Percentiles rank a stretch among this genome's conserved stretches.
Evolutionary conservation across 768 basidiomycete species (phyloP).

Genomic region (Coprinopsis sp.): DNA sequence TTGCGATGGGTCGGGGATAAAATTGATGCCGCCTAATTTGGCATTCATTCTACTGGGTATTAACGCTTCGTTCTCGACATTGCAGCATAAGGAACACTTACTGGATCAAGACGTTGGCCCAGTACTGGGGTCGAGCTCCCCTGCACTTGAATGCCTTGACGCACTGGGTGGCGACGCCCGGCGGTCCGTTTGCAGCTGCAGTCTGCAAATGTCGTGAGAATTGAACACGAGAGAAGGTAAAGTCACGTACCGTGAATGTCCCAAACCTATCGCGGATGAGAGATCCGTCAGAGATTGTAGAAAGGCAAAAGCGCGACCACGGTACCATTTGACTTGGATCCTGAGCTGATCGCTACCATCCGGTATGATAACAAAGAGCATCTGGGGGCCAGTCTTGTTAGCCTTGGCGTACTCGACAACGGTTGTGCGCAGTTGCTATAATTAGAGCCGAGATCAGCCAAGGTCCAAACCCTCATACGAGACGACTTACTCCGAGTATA

Average conservation of each 20-base stretch:
- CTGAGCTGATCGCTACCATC: slow-evolving; percentile 10
- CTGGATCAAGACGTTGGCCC: slow-evolving; percentile 77
- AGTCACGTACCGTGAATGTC: slow-evolving; percentile 35
- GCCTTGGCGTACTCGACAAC: no score
- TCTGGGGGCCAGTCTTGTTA: no score
- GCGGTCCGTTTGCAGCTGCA: slow-evolving; percentile 30
- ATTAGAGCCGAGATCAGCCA: no score
- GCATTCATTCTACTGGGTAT: slow-evolving; percentile 61
- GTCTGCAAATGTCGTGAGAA: not conserved
- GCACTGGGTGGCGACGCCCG: slow-evolving; percentile 79
- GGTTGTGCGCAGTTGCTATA: no score
- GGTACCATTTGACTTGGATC: slow-evolving; percentile 14
- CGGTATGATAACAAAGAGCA: no score
- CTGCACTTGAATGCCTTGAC: slow-evolving; percentile 57
- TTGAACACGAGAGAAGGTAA: not conserved
- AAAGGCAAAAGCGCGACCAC: no score
- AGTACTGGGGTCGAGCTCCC: slow-evolving; percentile 69
- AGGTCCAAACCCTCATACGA: not conserved
- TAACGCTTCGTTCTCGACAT: not conserved
- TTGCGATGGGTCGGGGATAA: slow-evolving; percentile 59
- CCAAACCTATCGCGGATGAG: no score
- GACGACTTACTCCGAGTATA: not conserved
- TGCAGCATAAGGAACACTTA: slow-evolving; percentile 26
- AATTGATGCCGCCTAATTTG: slow-evolving; percentile 79
- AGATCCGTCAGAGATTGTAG: no score